Base-by-base conservation (phyloP, 2,329 filamentous ascomycete genomes). In the Mariannaea sp. region DNA sequence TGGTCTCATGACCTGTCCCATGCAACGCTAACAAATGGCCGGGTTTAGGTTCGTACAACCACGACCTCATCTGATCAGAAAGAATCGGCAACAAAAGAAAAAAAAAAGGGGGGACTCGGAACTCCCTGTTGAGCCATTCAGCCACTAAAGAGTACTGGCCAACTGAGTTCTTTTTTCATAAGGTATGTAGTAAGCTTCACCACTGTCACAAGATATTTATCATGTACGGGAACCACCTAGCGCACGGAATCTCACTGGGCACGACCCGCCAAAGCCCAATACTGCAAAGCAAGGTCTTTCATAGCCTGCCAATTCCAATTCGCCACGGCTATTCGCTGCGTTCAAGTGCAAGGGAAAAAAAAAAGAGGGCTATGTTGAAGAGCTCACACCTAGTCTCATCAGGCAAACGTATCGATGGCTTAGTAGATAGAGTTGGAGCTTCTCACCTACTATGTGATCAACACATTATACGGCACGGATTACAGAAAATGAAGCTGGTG, bases 1-100 rank as follows among this genome's bases (percentile, higher is more conserved):
- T 61, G 64, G 64, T 66, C 64, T 66, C 65, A 65, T 64, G 64
- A 66, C 64, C 64, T 55, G 61, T 53, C 60, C 41, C 45, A 65
- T 66, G 64, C 60, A 58, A 64, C 64, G 64, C 64, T 66, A 66
- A 64, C 53, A 58, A 61, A 62, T 59, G 58, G 60, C 55, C 61
- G 57, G 64, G 55, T 66, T 66, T 66, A 66, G 62, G 64, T 66
- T 66, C 62, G 60, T 44, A 56, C 62, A 64, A 53, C 50, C 45
- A 48, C 61, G 58, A 60, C 51, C 56, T 57, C 61, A 65, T 66
- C 57, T 66, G 61, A 65, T 62, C 56, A 58, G 43, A 20, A 48
- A 54, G 48, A 35, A 49, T 20, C 14, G 26, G 12, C 26, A 12
- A 29, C 7, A 29, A 29, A 29, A 29, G 29, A 12, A 12, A 32